Evolutionary conservation across 2,329 filamentous ascomycete genomes (phyloP), one percentile per base, ranked within the genome.

Genomic region (Fusarium protoensiforme): DNA sequence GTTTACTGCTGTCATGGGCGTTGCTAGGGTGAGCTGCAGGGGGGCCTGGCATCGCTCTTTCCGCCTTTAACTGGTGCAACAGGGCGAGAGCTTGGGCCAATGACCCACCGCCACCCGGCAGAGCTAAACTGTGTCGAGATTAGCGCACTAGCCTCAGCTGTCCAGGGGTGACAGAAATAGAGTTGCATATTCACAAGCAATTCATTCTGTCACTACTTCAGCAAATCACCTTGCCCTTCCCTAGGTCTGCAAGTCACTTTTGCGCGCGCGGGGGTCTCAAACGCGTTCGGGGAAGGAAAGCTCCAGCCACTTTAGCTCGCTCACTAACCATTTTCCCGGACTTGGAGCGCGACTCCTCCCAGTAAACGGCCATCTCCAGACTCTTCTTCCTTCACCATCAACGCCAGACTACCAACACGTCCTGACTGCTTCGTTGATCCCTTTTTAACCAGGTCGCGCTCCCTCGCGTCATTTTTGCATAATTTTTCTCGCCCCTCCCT

Each of bases 1-100:
- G 80, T 82, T 82, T 82, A 82, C 81, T 77, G 59, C 74, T 69
- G 76, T 72, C 70, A 72, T 77, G 67, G 59, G 73, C 75, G 81
- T 82, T 82, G 81, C 78, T 77, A 77, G 81, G 81, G 80, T 78
- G 73, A 81, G 76, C 67, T 67, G 66, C 72, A 64, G 68, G 75
- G 75, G 68, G 24, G 16, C 51, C 68, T 64, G 61, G 69, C 63
- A 53, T 67, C 46, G 36, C 54, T 38, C 61, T 27, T 62, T 61
- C 61, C 56, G 68, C 41, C 31, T 65, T 59, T 67, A 31, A 74
- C 61, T 70, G 71, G 70, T 51, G 59, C 54, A 64, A 51, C 60
- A 4, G 22, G 20, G 39, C 24, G n/a, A 48, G 64, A 73, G 73
- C 74, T 75, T 66, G 71, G 61, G 71, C 73, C 75, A 65, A n/a